phyloP scores from a whole-genome alignment of 2,329 filamentous ascomycete species.

The Immersiporthe knoxdaviesiana region DNA sequence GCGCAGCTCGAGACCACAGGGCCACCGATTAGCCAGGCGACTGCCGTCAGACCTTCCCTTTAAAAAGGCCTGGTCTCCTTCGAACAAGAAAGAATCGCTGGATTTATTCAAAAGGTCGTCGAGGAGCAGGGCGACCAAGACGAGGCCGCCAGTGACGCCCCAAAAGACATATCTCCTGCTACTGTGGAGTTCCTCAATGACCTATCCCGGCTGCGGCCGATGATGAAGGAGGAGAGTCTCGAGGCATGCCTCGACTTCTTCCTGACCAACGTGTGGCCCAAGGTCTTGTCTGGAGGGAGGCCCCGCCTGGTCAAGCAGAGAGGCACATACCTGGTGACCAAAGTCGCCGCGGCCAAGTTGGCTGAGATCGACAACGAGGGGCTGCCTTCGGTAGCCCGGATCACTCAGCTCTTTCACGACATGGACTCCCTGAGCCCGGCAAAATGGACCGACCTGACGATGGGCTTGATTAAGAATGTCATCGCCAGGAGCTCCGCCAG shows the following conservation, averaged over 20 bases:
- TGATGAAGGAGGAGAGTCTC: conserved; percentile 33
- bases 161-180: conserved; percentile 13
- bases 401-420: conserved; percentile 43
- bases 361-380: conserved; percentile 35
- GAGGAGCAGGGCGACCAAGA: conserved; percentile 15
- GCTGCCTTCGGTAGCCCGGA: conserved; percentile 44
- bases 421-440: conserved; percentile 39
- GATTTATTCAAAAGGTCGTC: conserved; percentile 26
- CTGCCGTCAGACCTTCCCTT: neutral
- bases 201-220: conserved; percentile 36
- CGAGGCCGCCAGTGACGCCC: neutral
- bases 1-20: neutral
- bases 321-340: conserved; percentile 36
- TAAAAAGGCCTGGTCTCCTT: neutral
- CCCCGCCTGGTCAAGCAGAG: conserved; percentile 34
- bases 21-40: neutral
- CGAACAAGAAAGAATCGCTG: conserved; percentile 13
- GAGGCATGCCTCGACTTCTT: conserved; percentile 40
- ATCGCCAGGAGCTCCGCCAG: conserved; percentile 35
- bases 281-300: conserved; percentile 30
- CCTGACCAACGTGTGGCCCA: conserved; percentile 32
- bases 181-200: conserved; percentile 36
- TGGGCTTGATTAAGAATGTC: conserved; percentile 41
- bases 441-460: conserved; percentile 41
- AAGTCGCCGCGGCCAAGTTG: conserved; percentile 40